Evolutionary conservation across 2,329 filamentous ascomycete genomes (phyloP).

Genomic region (Colletotrichum higginsianum): DNA sequence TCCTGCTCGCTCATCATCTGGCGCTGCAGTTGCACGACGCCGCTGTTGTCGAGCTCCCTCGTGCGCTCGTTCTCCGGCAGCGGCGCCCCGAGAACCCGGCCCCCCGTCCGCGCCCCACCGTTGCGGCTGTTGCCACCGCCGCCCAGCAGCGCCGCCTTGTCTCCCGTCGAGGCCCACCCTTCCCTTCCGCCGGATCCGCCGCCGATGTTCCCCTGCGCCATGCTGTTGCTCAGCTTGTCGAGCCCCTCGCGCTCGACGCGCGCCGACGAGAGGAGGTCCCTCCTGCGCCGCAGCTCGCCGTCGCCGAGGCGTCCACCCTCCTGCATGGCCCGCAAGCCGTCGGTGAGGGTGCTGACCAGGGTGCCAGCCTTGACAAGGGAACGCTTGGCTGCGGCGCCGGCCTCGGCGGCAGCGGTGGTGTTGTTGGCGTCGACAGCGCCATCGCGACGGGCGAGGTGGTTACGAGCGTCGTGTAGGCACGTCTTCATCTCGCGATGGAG

Average conservation of each 20-base stretch:
- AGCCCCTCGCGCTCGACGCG: slow-evolving; percentile 82
- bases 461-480: slow-evolving; percentile 76
- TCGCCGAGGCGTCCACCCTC: slow-evolving; percentile 74
- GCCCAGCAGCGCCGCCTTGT: slow-evolving; percentile 67
- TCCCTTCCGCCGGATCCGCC: slow-evolving; percentile 65
- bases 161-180: slow-evolving; percentile 63
- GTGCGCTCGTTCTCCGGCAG: slow-evolving; percentile 83
- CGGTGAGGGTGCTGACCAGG: slow-evolving; percentile 74
- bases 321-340: slow-evolving; percentile 73
- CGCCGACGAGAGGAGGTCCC: slow-evolving; percentile 79
- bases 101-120: slow-evolving; percentile 56
- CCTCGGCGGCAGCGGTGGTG: slow-evolving; percentile 67
- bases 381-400: slow-evolving; percentile 81
- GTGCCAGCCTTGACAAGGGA: slow-evolving; percentile 78
- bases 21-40: slow-evolving; percentile 80
- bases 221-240: slow-evolving; percentile 78
- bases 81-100: slow-evolving; percentile 81
- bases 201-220: slow-evolving; percentile 52
- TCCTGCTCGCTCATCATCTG: slow-evolving; percentile 84
- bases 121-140: slow-evolving; percentile 48
- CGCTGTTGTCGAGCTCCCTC: slow-evolving; percentile 81
- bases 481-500: slow-evolving; percentile 81
- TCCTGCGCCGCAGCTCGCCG: slow-evolving; percentile 80
- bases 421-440: slow-evolving; percentile 58
- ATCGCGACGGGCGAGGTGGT: slow-evolving; percentile 78